These are phyloP conservation scores for Wickerhamomyces pijperi DNA, from an alignment of 805 yeast species.

Conservation along the genomic window DNA sequence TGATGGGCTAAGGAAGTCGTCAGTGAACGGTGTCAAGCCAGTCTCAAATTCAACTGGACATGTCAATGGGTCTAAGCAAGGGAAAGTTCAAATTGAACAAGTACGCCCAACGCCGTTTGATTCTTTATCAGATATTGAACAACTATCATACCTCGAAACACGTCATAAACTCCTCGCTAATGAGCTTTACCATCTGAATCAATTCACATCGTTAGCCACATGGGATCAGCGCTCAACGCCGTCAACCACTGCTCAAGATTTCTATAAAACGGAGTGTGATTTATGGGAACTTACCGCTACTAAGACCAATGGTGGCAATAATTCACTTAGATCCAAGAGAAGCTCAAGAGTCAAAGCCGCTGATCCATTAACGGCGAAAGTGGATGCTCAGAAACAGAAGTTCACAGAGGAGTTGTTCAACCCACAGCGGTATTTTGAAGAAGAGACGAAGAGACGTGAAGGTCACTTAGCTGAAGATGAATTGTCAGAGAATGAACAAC, in stretches of 20 bases:
- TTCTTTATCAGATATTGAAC: slow-evolving; percentile 14
- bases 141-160: slow-evolving; percentile 31
- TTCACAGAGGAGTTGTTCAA: slow-evolving; percentile 9
- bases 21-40: no score
- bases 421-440: slow-evolving; percentile 5
- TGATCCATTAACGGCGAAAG: slow-evolving; percentile 10
- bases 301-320: slow-evolving; percentile 2
- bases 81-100: neutral
- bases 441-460: neutral
- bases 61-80: no score
- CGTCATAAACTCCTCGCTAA: slow-evolving; percentile 39
- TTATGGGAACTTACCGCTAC: slow-evolving; percentile 19
- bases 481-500: neutral
- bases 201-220: slow-evolving; percentile 48
- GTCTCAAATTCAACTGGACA: no score
- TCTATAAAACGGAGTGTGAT: slow-evolving; percentile 16
- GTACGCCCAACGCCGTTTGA: neutral
- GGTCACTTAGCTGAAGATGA: no score
- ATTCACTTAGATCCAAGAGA: slow-evolving; percentile 1
- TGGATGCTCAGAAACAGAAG: slow-evolving; percentile 7
- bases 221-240: slow-evolving; percentile 45
- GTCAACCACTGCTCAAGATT: slow-evolving; percentile 23
- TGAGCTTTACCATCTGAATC: slow-evolving; percentile 53
- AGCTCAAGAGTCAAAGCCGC: slow-evolving; percentile 9
- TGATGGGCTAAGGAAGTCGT: no score